Conservation (phyloP, 371 early-diverging fungal genomes). For the Globomyces sp. region DNA sequence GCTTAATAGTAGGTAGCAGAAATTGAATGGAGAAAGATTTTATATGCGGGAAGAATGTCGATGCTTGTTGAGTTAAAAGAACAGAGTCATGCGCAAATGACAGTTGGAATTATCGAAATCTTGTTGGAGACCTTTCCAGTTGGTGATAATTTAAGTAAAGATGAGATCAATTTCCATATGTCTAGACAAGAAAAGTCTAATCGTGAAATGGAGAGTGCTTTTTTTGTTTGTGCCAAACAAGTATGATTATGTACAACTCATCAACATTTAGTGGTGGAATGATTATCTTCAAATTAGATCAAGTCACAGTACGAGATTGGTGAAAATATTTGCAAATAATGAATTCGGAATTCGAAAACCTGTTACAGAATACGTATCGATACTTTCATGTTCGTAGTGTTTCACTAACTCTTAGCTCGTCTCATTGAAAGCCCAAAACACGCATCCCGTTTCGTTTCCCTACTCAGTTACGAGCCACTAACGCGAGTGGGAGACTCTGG, state of each 20-base stretch:
- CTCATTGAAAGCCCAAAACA: neutral
- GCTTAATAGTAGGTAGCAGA: neutral
- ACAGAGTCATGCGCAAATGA: conserved; percentile 9
- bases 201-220: conserved; percentile 24
- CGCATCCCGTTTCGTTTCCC: conserved; percentile 33
- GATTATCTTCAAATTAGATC: conserved; percentile 39
- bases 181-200: conserved; percentile 23
- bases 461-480: conserved; percentile 20
- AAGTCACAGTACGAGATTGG: conserved; percentile 29
- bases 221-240: conserved; percentile 33
- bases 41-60: conserved; percentile 20
- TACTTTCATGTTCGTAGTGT: conserved; percentile 22
- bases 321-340: conserved; percentile 38
- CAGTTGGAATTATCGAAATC: conserved; percentile 15
- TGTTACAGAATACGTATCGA: conserved; percentile 34
- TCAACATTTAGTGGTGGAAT: conserved; percentile 33
- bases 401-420: conserved; percentile 13
- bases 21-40: conserved; percentile 22
- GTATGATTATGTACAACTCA: too few relatives aligned
- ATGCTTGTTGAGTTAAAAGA: conserved; percentile 20
- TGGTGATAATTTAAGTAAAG: conserved; percentile 18
- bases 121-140: conserved; percentile 18
- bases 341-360: conserved; percentile 28
- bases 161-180: conserved; percentile 16
- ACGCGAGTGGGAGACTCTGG: neutral